Evolutionary conservation across 2,329 filamentous ascomycete genomes (phyloP), one percentile per base, ranked within the genome.

Genomic region (Annulohypoxylon truncatum): DNA sequence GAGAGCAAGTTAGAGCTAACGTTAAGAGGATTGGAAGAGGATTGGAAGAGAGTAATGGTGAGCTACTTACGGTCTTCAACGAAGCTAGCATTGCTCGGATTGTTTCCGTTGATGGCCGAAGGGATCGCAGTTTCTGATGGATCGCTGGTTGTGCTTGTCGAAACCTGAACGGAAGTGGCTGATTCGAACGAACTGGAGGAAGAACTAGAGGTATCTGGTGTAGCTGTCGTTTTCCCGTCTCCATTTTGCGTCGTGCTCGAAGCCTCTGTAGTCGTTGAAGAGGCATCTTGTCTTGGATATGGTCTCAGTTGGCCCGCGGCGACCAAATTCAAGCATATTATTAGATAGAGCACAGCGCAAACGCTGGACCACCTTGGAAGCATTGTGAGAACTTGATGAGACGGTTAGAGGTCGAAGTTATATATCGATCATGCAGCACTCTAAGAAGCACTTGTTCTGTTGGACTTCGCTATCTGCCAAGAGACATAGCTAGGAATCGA

Each of bases 281-380:
- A 69, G 22, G 57, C 74, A 50, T 81, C 78, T 60, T 81, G 78
- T 64, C 81, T 78, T 65, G 71, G 72, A 18, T 75, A 57, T 35
- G 77, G 69, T 6, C 72, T 72, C 28, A 79, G 71, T 60, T 71
- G 75, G 42, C 79, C 76, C 9, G 79, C 79, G 20, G 73, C 70
- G 18, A 76, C 78, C 48, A 78, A 66, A 44, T 84, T 79, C 22
- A 82, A 71, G 42, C 75, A 74, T 42, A 83, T 50, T 3, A 79
- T 52, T 20, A 84, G 71, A 69, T 78, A 80, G 60, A 84, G 69
- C 46, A 83, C 67, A 33, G 77, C 76, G 77, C 77, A 80, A 44
- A 80, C 58, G 50, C 75, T 76, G 58, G 71, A 62, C 65, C 77
- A 73, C 61, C 71, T 77, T 22, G 70, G 67, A 54, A 78, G 65